Evolutionary conservation across 306 rosid species (phyloP).

Genomic region (Vigna angularis): DNA sequence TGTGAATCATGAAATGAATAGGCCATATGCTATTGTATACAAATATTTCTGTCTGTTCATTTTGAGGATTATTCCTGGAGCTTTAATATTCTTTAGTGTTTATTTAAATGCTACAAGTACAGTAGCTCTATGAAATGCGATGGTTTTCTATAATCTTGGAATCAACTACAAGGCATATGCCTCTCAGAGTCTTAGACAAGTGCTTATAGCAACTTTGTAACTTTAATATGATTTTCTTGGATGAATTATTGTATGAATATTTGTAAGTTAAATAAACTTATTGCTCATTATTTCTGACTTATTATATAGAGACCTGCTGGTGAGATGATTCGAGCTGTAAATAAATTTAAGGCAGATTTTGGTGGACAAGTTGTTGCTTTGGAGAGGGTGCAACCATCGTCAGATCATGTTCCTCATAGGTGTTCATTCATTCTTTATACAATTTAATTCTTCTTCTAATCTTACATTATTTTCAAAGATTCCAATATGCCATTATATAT

Average conservation of each 20-base stretch:
- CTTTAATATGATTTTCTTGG: constrained; percentile 12
- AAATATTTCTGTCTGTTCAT: too few relatives aligned
- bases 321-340: constrained; percentile 92
- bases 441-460: background rate
- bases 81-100: too few relatives aligned
- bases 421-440: constrained; percentile 36
- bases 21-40: background rate
- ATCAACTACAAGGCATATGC: background rate
- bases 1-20: background rate
- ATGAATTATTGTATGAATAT: constrained; percentile 35
- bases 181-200: background rate
- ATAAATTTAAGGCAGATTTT: constrained; percentile 89
- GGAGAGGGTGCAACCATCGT: constrained; percentile 98
- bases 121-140: too few relatives aligned
- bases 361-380: constrained; percentile 88
- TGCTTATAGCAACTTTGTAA: constrained; percentile 4
- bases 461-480: constrained; percentile 1
- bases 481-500: constrained; percentile 10
- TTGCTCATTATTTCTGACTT: constrained; percentile 29
- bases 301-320: constrained; percentile 72
- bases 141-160: background rate
- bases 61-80: too few relatives aligned
- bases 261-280: constrained; percentile 14
- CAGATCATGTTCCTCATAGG: constrained; percentile 99
- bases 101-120: too few relatives aligned